A percentile compares a stretch with the other conserved stretches of the same genome.
Evolutionary conservation across 2,329 filamentous ascomycete species (phyloP).

Genomic region (Penicillium sp.): DNA sequence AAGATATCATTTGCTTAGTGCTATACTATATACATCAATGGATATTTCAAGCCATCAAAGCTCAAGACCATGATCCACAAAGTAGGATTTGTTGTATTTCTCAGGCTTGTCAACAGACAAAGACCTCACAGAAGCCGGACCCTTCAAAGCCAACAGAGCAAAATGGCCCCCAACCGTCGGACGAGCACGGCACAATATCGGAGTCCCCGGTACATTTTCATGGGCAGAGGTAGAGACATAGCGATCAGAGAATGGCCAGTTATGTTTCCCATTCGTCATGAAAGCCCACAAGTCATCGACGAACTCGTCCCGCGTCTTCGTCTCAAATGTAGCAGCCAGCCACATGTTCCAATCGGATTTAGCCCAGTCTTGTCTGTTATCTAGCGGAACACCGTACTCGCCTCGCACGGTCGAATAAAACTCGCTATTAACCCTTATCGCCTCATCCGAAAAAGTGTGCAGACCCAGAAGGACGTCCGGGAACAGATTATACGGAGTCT

Average conservation of each 20-base stretch:
- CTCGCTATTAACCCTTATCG: slow-evolving; percentile 40
- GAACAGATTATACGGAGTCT: slow-evolving; percentile 48
- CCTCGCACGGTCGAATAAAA: slow-evolving; percentile 44
- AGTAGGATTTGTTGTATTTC: neutral
- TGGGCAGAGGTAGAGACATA: slow-evolving; percentile 42
- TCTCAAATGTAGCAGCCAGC: slow-evolving; percentile 41
- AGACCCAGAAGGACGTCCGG: slow-evolving; percentile 46
- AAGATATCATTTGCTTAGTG: too few species aligned
- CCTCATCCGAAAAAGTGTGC: slow-evolving; percentile 40
- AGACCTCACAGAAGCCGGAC: slow-evolving; percentile 29
- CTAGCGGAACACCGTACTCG: slow-evolving; percentile 45
- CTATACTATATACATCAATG: neutral
- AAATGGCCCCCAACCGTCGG: slow-evolving; percentile 51
- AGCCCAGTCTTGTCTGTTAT: slow-evolving; percentile 45
- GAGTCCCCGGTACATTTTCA: slow-evolving; percentile 35
- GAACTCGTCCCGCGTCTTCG: slow-evolving; percentile 36
- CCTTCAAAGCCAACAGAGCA: slow-evolving; percentile 45
- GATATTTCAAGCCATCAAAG: slow-evolving; percentile 10
- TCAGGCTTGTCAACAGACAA: slow-evolving; percentile 8
- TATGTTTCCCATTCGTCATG: slow-evolving; percentile 48
- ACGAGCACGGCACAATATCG: slow-evolving; percentile 42
- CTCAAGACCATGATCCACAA: slow-evolving; percentile 17
- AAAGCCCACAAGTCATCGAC: slow-evolving; percentile 48
- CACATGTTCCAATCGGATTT: slow-evolving; percentile 54
- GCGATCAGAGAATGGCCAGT: slow-evolving; percentile 50